Conservation (phyloP, 139 green algal species). For the Chlorella vulgaris region DNA sequence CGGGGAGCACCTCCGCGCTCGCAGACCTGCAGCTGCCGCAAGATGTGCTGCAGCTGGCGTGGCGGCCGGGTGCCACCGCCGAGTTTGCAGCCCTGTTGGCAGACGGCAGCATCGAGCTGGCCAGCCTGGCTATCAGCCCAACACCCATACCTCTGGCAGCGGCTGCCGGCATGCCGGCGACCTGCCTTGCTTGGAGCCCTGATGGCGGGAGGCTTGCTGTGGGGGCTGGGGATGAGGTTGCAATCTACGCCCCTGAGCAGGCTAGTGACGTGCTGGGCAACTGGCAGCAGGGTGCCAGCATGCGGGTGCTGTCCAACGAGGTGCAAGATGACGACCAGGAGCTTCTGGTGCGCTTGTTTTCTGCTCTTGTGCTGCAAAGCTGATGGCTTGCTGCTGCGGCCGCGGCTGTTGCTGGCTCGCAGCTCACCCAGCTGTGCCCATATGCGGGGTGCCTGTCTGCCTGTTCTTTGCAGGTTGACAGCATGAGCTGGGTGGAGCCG, state of each 20-base stretch:
- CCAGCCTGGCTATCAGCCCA: neutral
- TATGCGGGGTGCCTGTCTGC: neutral
- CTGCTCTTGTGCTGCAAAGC: neutral
- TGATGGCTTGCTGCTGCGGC: neutral
- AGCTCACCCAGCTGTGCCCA: neutral
- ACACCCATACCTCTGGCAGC: neutral
- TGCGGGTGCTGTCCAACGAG: constrained; percentile 1
- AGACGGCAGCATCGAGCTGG: constrained; percentile 12
- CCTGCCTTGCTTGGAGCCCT: constrained; percentile 35
- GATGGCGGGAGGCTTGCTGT: constrained; percentile 35
- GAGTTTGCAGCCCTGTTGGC: constrained; percentile 26
- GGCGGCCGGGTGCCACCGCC: neutral
- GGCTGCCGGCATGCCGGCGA: neutral
- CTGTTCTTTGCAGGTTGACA: constrained; percentile 30
- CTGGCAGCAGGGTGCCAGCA: neutral
- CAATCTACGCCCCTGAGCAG: neutral
- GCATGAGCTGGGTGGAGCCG: constrained; percentile 9
- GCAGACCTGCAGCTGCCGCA: neutral
- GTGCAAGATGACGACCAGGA: constrained; percentile 8
- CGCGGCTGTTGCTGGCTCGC: neutral
- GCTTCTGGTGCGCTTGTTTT: neutral
- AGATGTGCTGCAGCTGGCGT: neutral
- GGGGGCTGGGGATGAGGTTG: constrained; percentile 21
- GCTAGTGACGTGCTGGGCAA: neutral
- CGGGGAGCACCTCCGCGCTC: neutral